phyloP scores from a whole-genome alignment of 148 eudicot species.

The Diospyros lotus region DNA sequence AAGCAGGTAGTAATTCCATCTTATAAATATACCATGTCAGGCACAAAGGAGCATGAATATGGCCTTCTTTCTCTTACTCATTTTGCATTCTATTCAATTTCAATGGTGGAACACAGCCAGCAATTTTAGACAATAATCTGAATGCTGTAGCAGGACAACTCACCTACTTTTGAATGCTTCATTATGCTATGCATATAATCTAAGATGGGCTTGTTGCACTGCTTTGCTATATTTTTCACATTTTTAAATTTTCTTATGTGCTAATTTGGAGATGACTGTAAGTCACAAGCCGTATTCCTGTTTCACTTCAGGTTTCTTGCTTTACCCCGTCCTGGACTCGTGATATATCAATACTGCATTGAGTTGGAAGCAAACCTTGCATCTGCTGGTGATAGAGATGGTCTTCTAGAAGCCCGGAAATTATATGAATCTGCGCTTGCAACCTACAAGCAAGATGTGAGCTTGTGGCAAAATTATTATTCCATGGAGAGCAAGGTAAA shows the following conservation, averaged over 20 bases:
- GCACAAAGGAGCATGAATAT: no score
- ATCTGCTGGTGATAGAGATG: slow-evolving; percentile 40
- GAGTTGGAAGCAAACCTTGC: slow-evolving; percentile 61
- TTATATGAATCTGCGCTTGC: slow-evolving; percentile 69
- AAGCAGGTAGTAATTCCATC: no score
- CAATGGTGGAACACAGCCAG: no score
- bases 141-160: not conserved
- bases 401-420: slow-evolving; percentile 54
- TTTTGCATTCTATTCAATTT: no score
- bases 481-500: slow-evolving; percentile 65
- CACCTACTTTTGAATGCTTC: not conserved
- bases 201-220: not conserved
- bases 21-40: no score
- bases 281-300: not conserved
- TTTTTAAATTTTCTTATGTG: not conserved
- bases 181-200: no score
- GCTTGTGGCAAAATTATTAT: slow-evolving; percentile 70
- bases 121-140: no score
- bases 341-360: slow-evolving; percentile 50
- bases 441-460: slow-evolving; percentile 52
- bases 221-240: not conserved
- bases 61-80: no score
- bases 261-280: not conserved
- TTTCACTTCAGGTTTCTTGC: slow-evolving; percentile 43
- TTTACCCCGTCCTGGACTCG: slow-evolving; percentile 80